Conservation (phyloP, 192 early-diverging fungal species). For the Globomyces pollinis-pini region DNA sequence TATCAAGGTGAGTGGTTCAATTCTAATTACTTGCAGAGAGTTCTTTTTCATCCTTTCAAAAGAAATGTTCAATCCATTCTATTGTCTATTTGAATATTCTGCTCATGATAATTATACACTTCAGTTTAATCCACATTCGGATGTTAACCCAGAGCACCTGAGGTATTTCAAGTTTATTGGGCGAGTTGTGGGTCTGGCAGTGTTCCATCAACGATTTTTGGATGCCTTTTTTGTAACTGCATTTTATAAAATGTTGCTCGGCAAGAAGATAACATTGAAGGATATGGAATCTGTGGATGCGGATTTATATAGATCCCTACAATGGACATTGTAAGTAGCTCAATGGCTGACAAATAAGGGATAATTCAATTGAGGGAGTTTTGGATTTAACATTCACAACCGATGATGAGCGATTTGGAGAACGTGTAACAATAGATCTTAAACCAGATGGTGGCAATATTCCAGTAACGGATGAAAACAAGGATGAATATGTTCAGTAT, state of each 20-base stretch:
- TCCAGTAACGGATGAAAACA: conserved; percentile 93
- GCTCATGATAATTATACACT: conserved; percentile 97
- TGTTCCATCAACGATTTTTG: conserved; percentile 95
- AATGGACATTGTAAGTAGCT: conserved; percentile 90
- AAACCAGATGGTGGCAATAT: conserved; percentile 83
- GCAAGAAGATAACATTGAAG: conserved; percentile 76
- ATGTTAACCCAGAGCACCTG: conserved; percentile 93
- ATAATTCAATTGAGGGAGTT: conserved; percentile 82
- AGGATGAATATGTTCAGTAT: conserved; percentile 86
- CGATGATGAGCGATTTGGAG: conserved; percentile 92
- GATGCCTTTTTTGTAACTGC: conserved; percentile 94
- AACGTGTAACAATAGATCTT: conserved; percentile 78
- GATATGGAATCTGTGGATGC: conserved; percentile 96
- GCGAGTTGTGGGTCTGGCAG: conserved; percentile 87
- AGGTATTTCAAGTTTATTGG: conserved; percentile 99
- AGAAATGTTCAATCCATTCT: conserved; percentile 99
- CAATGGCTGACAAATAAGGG: conserved; percentile 35
- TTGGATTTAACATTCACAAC: conserved; percentile 84
- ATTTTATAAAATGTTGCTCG: conserved; percentile 94
- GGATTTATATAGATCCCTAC: conserved; percentile 80
- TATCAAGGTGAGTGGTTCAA: no score
- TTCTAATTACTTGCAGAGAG: no score
- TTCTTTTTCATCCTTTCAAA: conserved; percentile 97
- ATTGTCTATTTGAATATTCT: conserved; percentile 94
- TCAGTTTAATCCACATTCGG: conserved; percentile 94